Evolutionary conservation across 129 eudicot genomes (phyloP), one percentile per base, ranked within the genome.

Genomic region (Artemisia annua): DNA sequence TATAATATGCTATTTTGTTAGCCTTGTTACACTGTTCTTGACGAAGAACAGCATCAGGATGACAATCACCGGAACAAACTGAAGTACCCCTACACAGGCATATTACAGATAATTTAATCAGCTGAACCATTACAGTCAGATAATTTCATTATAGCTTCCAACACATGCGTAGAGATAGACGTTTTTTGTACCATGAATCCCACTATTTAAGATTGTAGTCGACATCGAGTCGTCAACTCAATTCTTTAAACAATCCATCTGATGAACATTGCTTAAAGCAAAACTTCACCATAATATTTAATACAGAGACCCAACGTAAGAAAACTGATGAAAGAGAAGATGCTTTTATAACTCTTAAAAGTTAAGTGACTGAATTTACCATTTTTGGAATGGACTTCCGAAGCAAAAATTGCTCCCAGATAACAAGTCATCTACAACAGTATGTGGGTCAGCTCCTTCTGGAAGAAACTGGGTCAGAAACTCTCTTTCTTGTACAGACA

Each of bases 381-480:
- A 94, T 78, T 88, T 83, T 14, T 48, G 22, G 52, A 86, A 84
- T 76, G 96, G 91, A 80, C 88, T 94, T 59, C 98, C 97, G 59
- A 94, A 94, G 79, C 78, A 79, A 51, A 90, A 74, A 78, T 88
- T 90, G 63, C 84, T 84, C 81, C 96, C 98, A 28, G 72, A 75
- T 30, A 94, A 87, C 85, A 94, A 75, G 22, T 85, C 87, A 57
- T 80, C 71, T 64, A 94, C 91, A 70, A 80, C 67, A 43, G 79
- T 52, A 82, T 85, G 86, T 7, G 87, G 79, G 7, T 90, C 89
- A 19, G 54, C 50, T 46, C 84, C 91, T 82, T 76, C 81, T 11
- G 98, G 98, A 32, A 94, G 88, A 70, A 90, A 88, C 69, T 94
- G 93, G n/a, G 78, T 63, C 46, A 94, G 86, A 79, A 80, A 67